A percentile compares a stretch with the other conserved stretches of the same genome.
Conservation (phyloP, 305 asterid species). For the Fraxinus sp. region DNA sequence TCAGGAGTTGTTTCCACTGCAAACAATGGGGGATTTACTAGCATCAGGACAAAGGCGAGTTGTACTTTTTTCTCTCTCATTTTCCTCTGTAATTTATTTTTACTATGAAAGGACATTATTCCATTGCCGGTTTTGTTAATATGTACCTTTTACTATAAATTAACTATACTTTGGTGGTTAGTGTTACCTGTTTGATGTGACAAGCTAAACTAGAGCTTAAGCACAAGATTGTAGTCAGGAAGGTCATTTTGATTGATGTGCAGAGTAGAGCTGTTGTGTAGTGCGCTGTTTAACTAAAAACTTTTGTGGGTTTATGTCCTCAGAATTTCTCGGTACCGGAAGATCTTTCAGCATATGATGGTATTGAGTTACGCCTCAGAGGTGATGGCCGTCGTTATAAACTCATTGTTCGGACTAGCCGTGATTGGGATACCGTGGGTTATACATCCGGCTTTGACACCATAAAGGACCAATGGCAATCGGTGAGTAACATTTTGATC, state of each 20-base stretch:
- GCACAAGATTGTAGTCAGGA: background rate
- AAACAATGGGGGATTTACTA: constrained; percentile 92
- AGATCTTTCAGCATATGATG: constrained; percentile 92
- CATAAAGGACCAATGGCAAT: constrained; percentile 79
- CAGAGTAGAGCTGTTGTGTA: background rate
- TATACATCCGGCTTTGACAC: constrained; percentile 77
- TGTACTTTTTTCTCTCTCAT: constrained; percentile 9
- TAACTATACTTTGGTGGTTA: background rate
- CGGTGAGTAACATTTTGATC: constrained; percentile 43
- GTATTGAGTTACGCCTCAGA: constrained; percentile 72
- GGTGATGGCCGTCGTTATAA: constrained; percentile 92
- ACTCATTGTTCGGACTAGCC: constrained; percentile 76
- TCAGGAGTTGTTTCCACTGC: constrained; percentile 85
- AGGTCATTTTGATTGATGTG: background rate
- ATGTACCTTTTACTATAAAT: background rate
- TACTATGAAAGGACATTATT: background rate
- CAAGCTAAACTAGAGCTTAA: background rate
- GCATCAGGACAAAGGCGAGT: constrained; percentile 80
- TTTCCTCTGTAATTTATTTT: constrained; percentile 1
- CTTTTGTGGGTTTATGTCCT: background rate
- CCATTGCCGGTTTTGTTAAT: background rate
- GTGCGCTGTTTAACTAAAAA: constrained; percentile 4
- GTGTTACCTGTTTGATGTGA: background rate
- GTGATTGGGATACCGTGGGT: constrained; percentile 94
- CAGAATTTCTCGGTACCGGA: constrained; percentile 85